phyloP scores from a whole-genome alignment of 2,329 filamentous ascomycete species.

The Hypomyces rosellus region DNA sequence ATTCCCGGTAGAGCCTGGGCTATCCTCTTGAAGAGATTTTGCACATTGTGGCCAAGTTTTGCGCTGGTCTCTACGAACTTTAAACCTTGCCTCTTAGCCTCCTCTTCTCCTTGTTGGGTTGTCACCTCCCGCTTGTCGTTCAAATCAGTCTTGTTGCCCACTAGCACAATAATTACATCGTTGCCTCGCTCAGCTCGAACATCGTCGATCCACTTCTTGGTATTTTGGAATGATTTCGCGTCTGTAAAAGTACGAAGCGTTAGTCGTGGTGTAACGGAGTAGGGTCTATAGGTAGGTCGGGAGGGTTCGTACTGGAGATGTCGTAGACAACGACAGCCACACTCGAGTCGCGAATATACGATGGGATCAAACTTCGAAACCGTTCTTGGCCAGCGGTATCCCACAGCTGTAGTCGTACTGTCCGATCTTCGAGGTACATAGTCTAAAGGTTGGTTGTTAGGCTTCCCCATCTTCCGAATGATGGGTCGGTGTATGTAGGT shows the following conservation, averaged over 20 bases:
- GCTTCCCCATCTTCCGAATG: neutral
- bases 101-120: slow-evolving; percentile 91
- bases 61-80: slow-evolving; percentile 99
- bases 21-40: slow-evolving; percentile 95
- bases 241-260: slow-evolving; percentile 40
- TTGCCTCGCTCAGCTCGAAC: slow-evolving; percentile 93
- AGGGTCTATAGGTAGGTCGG: slow-evolving; percentile 5
- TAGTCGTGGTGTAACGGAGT: slow-evolving; percentile 14
- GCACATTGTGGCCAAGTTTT: slow-evolving; percentile 96
- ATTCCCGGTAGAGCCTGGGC: slow-evolving; percentile 95
- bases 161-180: slow-evolving; percentile 97
- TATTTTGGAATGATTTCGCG: slow-evolving; percentile 96
- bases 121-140: slow-evolving; percentile 98
- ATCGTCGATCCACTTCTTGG: slow-evolving; percentile 98
- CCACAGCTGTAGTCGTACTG: slow-evolving; percentile 95
- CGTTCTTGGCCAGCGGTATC: slow-evolving; percentile 97
- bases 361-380: slow-evolving; percentile 94
- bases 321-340: slow-evolving; percentile 99
- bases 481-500: neutral
- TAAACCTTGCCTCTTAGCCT: slow-evolving; percentile 93
- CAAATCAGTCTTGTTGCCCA: slow-evolving; percentile 98
- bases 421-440: slow-evolving; percentile 99
- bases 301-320: slow-evolving; percentile 64
- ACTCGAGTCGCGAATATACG: slow-evolving; percentile 95
- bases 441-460: slow-evolving; percentile 45